Percentiles rank a stretch among this genome's conserved stretches.
Evolutionary conservation across 192 early-diverging fungal species (phyloP).

Genomic region (Glomus cerebriforme): DNA sequence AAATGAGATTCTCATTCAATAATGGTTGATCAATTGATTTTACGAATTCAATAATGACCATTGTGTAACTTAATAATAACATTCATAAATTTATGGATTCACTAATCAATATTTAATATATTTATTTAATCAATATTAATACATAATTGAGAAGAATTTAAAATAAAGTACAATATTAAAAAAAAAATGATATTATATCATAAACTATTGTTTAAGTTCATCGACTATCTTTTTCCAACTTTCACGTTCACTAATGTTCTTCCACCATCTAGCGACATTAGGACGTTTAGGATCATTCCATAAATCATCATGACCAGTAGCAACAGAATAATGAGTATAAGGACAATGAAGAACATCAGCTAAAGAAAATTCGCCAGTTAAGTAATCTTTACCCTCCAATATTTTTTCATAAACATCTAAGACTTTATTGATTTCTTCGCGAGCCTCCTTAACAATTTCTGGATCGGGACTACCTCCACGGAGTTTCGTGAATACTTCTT

Average conservation of each 20-base stretch:
- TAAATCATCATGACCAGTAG: background rate
- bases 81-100: too few relatives aligned
- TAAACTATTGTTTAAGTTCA: background rate
- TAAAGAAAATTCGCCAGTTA: conserved; percentile 26
- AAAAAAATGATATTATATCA: too few relatives aligned
- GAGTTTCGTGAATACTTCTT: conserved; percentile 4
- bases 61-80: too few relatives aligned
- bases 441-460: background rate
- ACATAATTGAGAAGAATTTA: too few relatives aligned
- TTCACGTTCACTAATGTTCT: background rate
- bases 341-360: conserved; percentile 31
- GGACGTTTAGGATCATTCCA: conserved; percentile 24
- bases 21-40: too few relatives aligned
- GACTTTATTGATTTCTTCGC: background rate
- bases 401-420: conserved; percentile 32
- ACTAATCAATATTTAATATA: too few relatives aligned
- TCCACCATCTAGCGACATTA: conserved; percentile 37
- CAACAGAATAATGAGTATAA: background rate
- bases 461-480: conserved; percentile 1
- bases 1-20: too few relatives aligned
- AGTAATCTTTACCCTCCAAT: conserved; percentile 33
- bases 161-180: too few relatives aligned
- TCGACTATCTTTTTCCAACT: background rate
- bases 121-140: too few relatives aligned
- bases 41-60: too few relatives aligned